Percentiles rank a stretch among this genome's conserved stretches.
phyloP scores from a whole-genome alignment of 2,329 filamentous ascomycete species.

The Bimuria novae-zelandiae region DNA sequence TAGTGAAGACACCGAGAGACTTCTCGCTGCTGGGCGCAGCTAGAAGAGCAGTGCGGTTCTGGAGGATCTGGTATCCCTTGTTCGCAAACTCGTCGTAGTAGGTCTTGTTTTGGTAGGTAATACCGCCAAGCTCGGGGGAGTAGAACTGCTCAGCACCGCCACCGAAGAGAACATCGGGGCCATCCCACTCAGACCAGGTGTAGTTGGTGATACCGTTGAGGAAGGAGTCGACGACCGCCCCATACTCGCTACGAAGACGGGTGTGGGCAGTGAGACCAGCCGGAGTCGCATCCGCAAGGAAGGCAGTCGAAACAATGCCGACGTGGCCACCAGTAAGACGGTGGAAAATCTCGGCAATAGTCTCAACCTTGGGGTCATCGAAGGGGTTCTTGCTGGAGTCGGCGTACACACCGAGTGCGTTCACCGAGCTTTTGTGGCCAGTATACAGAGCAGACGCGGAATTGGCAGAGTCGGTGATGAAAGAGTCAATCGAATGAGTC shows the following conservation, averaged over 20 bases:
- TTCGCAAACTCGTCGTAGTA: constrained; percentile 74
- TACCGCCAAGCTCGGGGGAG: constrained; percentile 55
- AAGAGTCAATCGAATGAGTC: constrained; percentile 82
- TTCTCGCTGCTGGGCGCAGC: constrained; percentile 62
- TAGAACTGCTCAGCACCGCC: constrained; percentile 83
- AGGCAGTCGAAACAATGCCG: constrained; percentile 76
- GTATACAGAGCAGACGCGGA: constrained; percentile 80
- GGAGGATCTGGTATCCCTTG: constrained; percentile 71
- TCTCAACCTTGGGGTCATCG: constrained; percentile 87
- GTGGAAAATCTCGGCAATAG: constrained; percentile 76
- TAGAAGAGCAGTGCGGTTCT: constrained; percentile 74
- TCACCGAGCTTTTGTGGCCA: constrained; percentile 83
- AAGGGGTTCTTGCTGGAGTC: constrained; percentile 75
- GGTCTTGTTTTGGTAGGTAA: constrained; percentile 71
- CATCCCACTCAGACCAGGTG: constrained; percentile 75
- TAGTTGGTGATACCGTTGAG: constrained; percentile 79
- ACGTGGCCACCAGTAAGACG: constrained; percentile 67
- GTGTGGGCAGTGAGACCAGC: constrained; percentile 67
- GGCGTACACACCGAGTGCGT: constrained; percentile 79
- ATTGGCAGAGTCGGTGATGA: constrained; percentile 87
- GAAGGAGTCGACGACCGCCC: constrained; percentile 74
- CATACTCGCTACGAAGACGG: constrained; percentile 70
- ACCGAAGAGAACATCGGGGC: constrained; percentile 81
- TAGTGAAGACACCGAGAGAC: constrained; percentile 78
- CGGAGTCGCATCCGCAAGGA: constrained; percentile 80